Conservation (phyloP, 75 land plant genomes). For the Isoetes taiwanensis region DNA sequence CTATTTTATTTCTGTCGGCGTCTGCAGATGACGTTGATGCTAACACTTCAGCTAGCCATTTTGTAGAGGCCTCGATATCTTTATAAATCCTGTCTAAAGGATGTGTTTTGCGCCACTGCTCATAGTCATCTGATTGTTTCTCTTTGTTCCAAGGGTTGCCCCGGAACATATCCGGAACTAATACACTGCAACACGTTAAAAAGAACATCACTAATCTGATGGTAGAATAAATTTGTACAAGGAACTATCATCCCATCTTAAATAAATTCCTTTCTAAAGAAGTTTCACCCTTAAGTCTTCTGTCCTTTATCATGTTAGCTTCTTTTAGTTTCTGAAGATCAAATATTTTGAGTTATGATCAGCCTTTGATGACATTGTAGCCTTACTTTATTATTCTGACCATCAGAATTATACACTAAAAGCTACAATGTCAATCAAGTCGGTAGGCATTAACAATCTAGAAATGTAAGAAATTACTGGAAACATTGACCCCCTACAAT, state of each 20-base stretch:
- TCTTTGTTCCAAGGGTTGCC: conserved; percentile 59
- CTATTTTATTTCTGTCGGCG: conserved; percentile 40
- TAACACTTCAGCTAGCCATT: conserved; percentile 59
- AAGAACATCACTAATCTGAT: background rate
- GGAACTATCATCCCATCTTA: background rate
- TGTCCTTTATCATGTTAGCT: background rate
- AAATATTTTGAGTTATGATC: background rate
- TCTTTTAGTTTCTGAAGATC: background rate
- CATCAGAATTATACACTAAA: background rate
- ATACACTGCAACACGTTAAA: conserved; percentile 46
- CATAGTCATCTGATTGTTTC: conserved; percentile 21
- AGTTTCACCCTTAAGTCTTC: background rate
- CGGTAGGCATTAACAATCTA: background rate
- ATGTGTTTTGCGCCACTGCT: conserved; percentile 36
- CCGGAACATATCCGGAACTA: conserved; percentile 70
- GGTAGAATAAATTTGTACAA: background rate
- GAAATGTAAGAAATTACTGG: background rate
- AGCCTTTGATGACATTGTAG: background rate
- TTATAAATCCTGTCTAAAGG: conserved; percentile 28
- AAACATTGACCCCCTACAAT: background rate
- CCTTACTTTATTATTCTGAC: background rate
- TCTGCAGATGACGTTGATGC: no score
- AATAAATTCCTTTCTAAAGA: background rate
- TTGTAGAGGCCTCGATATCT: conserved; percentile 40
- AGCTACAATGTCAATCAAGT: background rate